Percentiles rank a stretch among this genome's conserved stretches.
Conservation (phyloP, 2,329 filamentous ascomycete species). For the Ophiocordyceps camponoti-floridani region DNA sequence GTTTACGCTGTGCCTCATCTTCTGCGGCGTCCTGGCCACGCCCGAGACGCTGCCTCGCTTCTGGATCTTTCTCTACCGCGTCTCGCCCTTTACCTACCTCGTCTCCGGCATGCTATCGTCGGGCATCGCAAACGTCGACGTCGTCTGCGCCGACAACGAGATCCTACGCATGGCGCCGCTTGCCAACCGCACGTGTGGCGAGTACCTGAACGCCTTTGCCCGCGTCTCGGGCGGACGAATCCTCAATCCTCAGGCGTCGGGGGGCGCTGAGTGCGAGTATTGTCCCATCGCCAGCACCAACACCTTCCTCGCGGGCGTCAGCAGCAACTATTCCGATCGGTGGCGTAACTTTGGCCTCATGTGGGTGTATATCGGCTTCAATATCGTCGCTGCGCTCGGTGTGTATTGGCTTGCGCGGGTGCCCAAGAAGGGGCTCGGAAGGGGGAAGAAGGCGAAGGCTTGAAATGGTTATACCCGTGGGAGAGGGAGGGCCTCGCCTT, state of each 20-base stretch:
- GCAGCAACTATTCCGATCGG: conserved; percentile 34
- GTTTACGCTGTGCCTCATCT: conserved; percentile 57
- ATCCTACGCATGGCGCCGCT: conserved; percentile 47
- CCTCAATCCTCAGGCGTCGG: conserved; percentile 22
- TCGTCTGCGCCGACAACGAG: conserved; percentile 54
- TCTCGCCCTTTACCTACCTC: conserved; percentile 71
- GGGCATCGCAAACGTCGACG: conserved; percentile 47
- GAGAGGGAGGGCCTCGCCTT: no score
- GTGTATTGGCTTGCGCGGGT: conserved; percentile 37
- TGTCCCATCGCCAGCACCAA: conserved; percentile 35
- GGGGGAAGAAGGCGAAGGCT: conserved; percentile 12
- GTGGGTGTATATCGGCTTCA: conserved; percentile 41
- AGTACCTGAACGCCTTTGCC: conserved; percentile 39
- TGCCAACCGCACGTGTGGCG: conserved; percentile 33
- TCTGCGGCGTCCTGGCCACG: conserved; percentile 55
- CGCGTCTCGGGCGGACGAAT: conserved; percentile 32
- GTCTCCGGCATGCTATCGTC: conserved; percentile 54
- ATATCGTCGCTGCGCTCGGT: conserved; percentile 33
- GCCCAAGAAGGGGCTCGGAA: conserved; percentile 24
- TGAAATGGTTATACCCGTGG: background rate
- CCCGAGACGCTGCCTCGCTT: conserved; percentile 48
- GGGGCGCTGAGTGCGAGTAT: conserved; percentile 30
- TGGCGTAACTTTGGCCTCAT: conserved; percentile 54
- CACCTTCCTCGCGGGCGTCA: conserved; percentile 26
- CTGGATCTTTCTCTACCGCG: conserved; percentile 67